Percentiles rank a stretch among this genome's conserved stretches.
These are phyloP conservation scores for Fusarium clavum DNA, from an alignment of 2,329 filamentous ascomycete species.

Conservation along the genomic window DNA sequence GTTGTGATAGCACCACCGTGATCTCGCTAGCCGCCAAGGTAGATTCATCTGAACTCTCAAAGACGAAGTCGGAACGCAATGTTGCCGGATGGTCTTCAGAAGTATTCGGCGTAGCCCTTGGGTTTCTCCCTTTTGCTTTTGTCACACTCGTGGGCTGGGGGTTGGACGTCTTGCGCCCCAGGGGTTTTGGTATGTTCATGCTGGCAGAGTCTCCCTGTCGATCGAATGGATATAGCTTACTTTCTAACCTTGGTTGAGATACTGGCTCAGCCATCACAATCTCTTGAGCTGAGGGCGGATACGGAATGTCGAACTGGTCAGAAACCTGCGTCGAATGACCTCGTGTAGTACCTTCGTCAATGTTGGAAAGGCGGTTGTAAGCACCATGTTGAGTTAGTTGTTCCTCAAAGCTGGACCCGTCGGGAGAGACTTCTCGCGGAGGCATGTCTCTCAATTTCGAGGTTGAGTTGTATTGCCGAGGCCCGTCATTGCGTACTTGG, in stretches of 20 bases:
- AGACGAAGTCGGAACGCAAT: slow-evolving; percentile 1
- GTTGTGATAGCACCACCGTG: slow-evolving; percentile 4
- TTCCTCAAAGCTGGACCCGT: slow-evolving; percentile 24
- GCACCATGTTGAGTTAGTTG: slow-evolving; percentile 14
- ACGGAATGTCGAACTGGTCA: slow-evolving; percentile 53
- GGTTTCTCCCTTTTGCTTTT: slow-evolving; percentile 23
- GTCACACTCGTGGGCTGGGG: slow-evolving; percentile 44
- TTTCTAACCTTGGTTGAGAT: slow-evolving; percentile 15
- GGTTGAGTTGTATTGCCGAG: slow-evolving; percentile 51
- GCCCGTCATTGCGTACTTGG: slow-evolving; percentile 37
- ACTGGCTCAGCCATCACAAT: slow-evolving; percentile 20
- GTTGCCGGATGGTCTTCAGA: slow-evolving; percentile 11
- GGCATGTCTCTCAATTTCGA: slow-evolving; percentile 46
- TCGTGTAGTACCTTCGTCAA: slow-evolving; percentile 19
- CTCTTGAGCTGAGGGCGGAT: slow-evolving; percentile 43
- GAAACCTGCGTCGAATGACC: slow-evolving; percentile 42
- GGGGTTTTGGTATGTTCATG: slow-evolving; percentile 16
- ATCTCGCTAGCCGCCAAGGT: slow-evolving; percentile 1
- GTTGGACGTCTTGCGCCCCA: slow-evolving; percentile 49
- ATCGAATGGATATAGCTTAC: slow-evolving; percentile 1
- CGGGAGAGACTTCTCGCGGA: slow-evolving; percentile 10
- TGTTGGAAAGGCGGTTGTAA: slow-evolving; percentile 13
- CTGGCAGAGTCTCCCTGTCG: neutral
- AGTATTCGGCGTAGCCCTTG: slow-evolving; percentile 1
- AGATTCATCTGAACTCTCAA: slow-evolving; percentile 13